These are phyloP conservation scores for Aureobasidium leucospermi DNA, from an alignment of 2,329 filamentous ascomycete species.

Conservation along the genomic window DNA sequence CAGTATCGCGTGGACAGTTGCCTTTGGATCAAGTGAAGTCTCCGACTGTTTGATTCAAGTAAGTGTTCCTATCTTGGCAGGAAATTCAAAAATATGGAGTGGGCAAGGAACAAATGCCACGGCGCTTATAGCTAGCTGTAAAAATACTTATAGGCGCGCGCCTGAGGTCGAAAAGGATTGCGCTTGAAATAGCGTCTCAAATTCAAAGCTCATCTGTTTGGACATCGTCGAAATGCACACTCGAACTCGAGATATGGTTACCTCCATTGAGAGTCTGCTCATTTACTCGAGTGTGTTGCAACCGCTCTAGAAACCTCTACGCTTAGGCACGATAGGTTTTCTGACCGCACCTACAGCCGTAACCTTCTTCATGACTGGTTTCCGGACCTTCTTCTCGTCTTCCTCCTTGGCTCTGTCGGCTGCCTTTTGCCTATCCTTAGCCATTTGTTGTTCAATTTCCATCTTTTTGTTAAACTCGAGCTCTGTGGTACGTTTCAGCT, in stretches of 20 bases:
- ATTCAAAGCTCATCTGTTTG: no score
- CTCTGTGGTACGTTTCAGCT: constrained; percentile 81
- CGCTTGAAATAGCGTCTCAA: not conserved
- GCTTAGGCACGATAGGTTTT: constrained; percentile 15
- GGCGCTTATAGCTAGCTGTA: not conserved
- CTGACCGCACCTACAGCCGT: constrained; percentile 6
- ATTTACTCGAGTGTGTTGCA: no score
- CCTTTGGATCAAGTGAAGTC: no score
- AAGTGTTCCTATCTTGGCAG: no score
- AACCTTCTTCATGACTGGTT: constrained; percentile 27
- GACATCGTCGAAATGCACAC: no score
- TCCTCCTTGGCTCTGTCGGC: constrained; percentile 43
- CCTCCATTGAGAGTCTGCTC: no score
- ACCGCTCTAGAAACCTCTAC: constrained; percentile 13
- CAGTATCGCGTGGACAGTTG: not conserved
- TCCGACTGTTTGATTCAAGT: no score
- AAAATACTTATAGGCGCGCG: not conserved
- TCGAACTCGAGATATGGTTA: no score
- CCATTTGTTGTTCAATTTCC: constrained; percentile 91
- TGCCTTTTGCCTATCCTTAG: constrained; percentile 67
- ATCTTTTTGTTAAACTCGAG: constrained; percentile 87
- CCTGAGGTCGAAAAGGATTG: not conserved
- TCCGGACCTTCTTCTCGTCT: constrained; percentile 23
- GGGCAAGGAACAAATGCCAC: not conserved
- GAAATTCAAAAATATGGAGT: not conserved